These are phyloP conservation scores for Globisporangium emineosum DNA, from an alignment of 352 stramenopile genomes.

Conservation along the genomic window DNA sequence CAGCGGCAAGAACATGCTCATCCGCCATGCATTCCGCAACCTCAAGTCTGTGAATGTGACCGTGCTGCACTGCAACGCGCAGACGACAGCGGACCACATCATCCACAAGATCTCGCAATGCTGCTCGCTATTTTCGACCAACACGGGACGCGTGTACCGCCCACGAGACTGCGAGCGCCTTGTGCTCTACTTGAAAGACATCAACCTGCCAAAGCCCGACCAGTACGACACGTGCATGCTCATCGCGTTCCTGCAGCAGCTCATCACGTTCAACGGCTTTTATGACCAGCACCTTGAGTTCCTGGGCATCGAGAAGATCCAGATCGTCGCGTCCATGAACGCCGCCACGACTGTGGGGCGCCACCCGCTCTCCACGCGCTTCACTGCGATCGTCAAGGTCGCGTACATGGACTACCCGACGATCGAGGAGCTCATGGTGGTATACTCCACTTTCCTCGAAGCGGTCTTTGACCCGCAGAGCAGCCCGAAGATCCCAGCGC, in stretches of 20 bases:
- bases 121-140: slow-evolving; percentile 92
- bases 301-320: slow-evolving; percentile 90
- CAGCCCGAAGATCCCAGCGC: slow-evolving; percentile 33
- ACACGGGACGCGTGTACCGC: slow-evolving; percentile 89
- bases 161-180: slow-evolving; percentile 90
- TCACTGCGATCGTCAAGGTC: slow-evolving; percentile 93
- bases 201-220: slow-evolving; percentile 94
- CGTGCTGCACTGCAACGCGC: slow-evolving; percentile 93
- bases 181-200: slow-evolving; percentile 96
- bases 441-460: slow-evolving; percentile 91
- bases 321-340: slow-evolving; percentile 95
- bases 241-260: slow-evolving; percentile 95
- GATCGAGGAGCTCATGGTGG: slow-evolving; percentile 81
- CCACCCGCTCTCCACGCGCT: slow-evolving; percentile 90
- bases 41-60: slow-evolving; percentile 73
- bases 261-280: slow-evolving; percentile 95
- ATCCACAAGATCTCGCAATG: slow-evolving; percentile 94
- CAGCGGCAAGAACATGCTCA: slow-evolving; percentile 94
- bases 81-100: slow-evolving; percentile 92
- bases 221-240: slow-evolving; percentile 96
- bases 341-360: slow-evolving; percentile 90
- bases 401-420: slow-evolving; percentile 92
- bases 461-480: slow-evolving; percentile 53
- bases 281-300: slow-evolving; percentile 95
- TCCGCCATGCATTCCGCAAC: slow-evolving; percentile 87